Evolutionary conservation across 2,329 filamentous ascomycete genomes (phyloP), one percentile per base, ranked within the genome.

Genomic region (Alternaria hordeiaustralica): DNA sequence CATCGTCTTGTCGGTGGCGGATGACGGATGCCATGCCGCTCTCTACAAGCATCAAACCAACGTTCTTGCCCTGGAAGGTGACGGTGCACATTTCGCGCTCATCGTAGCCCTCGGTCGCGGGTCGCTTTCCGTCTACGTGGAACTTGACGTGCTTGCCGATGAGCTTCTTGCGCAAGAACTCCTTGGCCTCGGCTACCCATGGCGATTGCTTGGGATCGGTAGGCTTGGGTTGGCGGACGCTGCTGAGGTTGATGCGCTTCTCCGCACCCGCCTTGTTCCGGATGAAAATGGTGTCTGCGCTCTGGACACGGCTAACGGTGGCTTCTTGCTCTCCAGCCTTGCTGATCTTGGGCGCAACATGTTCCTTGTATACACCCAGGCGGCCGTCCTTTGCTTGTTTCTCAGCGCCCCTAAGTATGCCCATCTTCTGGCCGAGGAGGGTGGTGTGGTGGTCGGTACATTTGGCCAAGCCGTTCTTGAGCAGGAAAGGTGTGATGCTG

Each of bases 381-480:
- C 92, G 91, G 69, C 87, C 87, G 69, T 89, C 87, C 81, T 94
- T 94, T 5, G 96, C 96, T 62, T 87, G 84, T 79, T 92, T 95
- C 83, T 99, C 96, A 2, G 96, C 94, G 68, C 92, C 88, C 67
- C 96, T 89, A 61, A 98, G 88, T 61, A 87, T 80, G 45, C 91
- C 90, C 96, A 99, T 99, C 73, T 95, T 92, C 54, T 88, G 84
- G 47, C 96, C 96, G 11, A 99, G 87, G 83, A 97, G 86, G 43
- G 94, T 96, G 1, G 95, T 97, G 83, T 99, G 96, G 82, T 96
- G 94, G 81, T 99, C 96, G 68, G 94, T 94, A 84, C 95, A 98
- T 75, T 93, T 88, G 44, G 95, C 96, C 60, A 98, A 86, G 72
- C 96, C 96, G 57, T 94, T 92, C 73, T 95, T 89, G 47, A 99